Base-by-base conservation (phyloP, 805 yeast species). In the Candida montana region DNA sequence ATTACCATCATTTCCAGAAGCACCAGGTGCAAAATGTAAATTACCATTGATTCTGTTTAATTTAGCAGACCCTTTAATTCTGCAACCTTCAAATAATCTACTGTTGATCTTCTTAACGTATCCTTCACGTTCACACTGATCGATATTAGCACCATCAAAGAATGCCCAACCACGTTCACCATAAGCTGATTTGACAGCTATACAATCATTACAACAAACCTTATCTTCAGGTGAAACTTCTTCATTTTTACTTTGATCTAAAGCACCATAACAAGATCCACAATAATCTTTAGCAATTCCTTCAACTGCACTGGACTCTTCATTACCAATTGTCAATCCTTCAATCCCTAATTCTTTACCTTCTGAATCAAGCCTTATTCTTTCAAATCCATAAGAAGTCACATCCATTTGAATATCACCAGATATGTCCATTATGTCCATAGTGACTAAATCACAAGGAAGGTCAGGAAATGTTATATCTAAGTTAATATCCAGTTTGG, bases 11-110 rank as follows among this genome's bases (percentile, higher is more conserved):
- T 81, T 75, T 54, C 70, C 72, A 2, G 95, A 79, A 20, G 83
- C 79, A 31, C 99, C 99, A 4, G 99, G 98, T 1, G 97, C 96
- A 71, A 93, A 89, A 67, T 93, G 98, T 48, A 93, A 65, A 55
- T 87, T 84, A 36, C 99, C 99, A 18, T 83, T 81, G 33, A 93
- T 83, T 64, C 95, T 78, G 63, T 86, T 86, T 56, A 93, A 77
- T 51, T 77, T 68, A 7, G 95, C 82, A 18, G 74, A 69, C 24
- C 99, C 99, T 48, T 74, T 72, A 31, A 93, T 71, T 49, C 95
- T 74, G 64, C 99, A 93, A 21, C 99, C 99, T 64, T 91, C 96
- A 43, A 70, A 58, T 40, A 86, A 65, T 53, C 82, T 72, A 13
- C 70, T 73, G 38, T 68, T 71, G 39, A 90, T 62, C 33, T 65